Conservation (phyloP, 176 grass and related monocot genomes). For the Avena insularis region DNA sequence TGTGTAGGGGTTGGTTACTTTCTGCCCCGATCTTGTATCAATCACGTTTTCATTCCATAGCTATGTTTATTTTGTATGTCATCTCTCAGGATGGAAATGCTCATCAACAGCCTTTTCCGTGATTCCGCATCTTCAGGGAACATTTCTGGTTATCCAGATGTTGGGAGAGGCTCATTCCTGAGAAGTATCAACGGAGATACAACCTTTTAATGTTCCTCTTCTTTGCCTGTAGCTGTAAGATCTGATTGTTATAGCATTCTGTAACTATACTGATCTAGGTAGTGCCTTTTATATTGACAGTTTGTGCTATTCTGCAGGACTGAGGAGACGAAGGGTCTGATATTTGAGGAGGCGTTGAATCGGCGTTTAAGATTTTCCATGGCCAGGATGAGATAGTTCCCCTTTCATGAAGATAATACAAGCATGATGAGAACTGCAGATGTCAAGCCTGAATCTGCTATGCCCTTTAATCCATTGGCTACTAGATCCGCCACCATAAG, state of each 20-base stretch:
- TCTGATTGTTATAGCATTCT: constrained; percentile 7
- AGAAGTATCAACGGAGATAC: constrained; percentile 66
- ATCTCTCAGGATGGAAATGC: constrained; percentile 64
- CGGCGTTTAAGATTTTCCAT: constrained; percentile 80
- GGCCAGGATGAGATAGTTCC: constrained; percentile 73
- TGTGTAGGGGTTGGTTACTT: no score
- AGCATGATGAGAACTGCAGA: constrained; percentile 46
- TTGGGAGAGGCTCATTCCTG: constrained; percentile 72
- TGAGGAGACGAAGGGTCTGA: constrained; percentile 58
- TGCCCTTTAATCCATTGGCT: constrained; percentile 72
- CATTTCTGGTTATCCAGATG: constrained; percentile 51
- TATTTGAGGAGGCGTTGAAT: constrained; percentile 85
- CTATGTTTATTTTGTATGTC: constrained; percentile 32
- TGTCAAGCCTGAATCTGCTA: constrained; percentile 47
- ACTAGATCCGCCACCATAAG: constrained; percentile 28
- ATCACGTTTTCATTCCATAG: background rate
- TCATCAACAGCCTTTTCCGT: constrained; percentile 52
- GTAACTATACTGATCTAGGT: background rate
- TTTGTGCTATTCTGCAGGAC: constrained; percentile 45
- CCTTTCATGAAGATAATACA: constrained; percentile 67
- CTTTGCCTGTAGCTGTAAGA: constrained; percentile 61
- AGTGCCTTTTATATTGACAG: constrained; percentile 27
- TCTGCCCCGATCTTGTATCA: background rate
- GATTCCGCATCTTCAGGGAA: constrained; percentile 58
- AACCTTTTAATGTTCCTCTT: constrained; percentile 63